These are phyloP conservation scores for Fusarium sp. DNA, from an alignment of 2,329 filamentous ascomycete genomes.

Conservation along the genomic window DNA sequence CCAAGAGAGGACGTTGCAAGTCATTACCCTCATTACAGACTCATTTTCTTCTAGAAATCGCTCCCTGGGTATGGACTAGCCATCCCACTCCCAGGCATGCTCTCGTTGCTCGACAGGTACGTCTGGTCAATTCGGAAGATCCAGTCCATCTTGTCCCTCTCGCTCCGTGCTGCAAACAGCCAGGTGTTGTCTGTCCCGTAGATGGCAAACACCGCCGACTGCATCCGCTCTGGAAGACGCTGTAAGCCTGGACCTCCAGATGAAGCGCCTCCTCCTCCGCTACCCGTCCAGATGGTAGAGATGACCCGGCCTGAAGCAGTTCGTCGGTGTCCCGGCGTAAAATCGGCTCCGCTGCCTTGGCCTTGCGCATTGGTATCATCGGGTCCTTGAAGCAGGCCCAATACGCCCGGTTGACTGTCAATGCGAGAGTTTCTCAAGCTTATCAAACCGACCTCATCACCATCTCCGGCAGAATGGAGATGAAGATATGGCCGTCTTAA, in stretches of 20 bases:
- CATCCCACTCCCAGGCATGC: slow-evolving; percentile 52
- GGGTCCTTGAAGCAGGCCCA: slow-evolving; percentile 74
- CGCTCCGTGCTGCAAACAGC: slow-evolving; percentile 89
- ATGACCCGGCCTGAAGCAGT: slow-evolving; percentile 64
- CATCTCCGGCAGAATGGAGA: slow-evolving; percentile 84
- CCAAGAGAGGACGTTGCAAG: slow-evolving; percentile 44
- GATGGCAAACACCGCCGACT: slow-evolving; percentile 87
- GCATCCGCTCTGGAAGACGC: slow-evolving; percentile 67
- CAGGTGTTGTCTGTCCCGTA: slow-evolving; percentile 96
- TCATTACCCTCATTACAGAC: slow-evolving; percentile 43
- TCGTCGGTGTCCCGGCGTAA: slow-evolving; percentile 60
- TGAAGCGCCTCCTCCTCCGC: slow-evolving; percentile 50
- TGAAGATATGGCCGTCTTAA: slow-evolving; percentile 91
- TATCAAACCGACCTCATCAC: slow-evolving; percentile 90
- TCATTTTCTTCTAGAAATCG: slow-evolving; percentile 43
- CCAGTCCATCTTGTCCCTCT: slow-evolving; percentile 96
- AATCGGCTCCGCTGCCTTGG: slow-evolving; percentile 50
- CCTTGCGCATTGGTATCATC: slow-evolving; percentile 52
- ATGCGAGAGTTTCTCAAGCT: slow-evolving; percentile 91
- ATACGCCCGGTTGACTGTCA: slow-evolving; percentile 89
- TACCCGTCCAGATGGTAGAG: slow-evolving; percentile 66
- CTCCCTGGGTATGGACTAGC: slow-evolving; percentile 51
- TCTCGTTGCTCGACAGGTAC: slow-evolving; percentile 62
- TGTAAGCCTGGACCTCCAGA: slow-evolving; percentile 56
- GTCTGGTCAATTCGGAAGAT: slow-evolving; percentile 94